Evolutionary conservation across 2,329 filamentous ascomycete genomes (phyloP), one percentile per base, ranked within the genome.

Genomic region (Trichoderma endophyticum): DNA sequence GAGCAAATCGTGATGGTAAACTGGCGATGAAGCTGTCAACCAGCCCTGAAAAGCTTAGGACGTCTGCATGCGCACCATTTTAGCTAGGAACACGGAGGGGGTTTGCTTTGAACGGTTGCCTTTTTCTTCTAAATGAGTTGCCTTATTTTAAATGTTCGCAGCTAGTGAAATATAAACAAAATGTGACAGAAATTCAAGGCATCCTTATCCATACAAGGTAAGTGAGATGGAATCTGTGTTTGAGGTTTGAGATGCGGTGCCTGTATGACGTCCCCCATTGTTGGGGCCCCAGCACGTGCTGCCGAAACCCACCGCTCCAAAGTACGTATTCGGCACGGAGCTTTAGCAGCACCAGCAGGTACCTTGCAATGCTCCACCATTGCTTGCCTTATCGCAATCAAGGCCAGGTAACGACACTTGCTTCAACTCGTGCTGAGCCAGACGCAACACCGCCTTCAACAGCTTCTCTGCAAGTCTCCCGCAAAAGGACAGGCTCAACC

Each of bases 341-440:
- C 32, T 43, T 9, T 43, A 43, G 39, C 39, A 69, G 28, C 28
- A n/a, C 56, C 48, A 51, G 48, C n/a, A 54, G 14, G 56, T 36
- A 70, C 57, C 56, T 68, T 28, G 54, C 32, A 59, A 28, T 21
- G 57, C 39, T 62, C 57, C 67, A 70, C 66, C 57, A 28, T n/a
- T 36, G 56, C 26, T n/a, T 62, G 30, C 57, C 56, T 61, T 70
- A 62, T 70, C 67, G 57, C 39, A 70, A 70, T 70, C 57, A 36
- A 62, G 39, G 67, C 67, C 67, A 70, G 39, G 39, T 28, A 61
- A 62, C 26, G 65, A 60, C 54, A 61, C 18, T 24, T 60, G 30
- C 57, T 60, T 34, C n/a, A 24, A 7, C 34, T 14, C 15, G 14
- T 57, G 28, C 56, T 61, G 39, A 28, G 28, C 66, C 12, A 4